Evolutionary conservation across 768 basidiomycete genomes (phyloP).

Genomic region (Zangia roseola): DNA sequence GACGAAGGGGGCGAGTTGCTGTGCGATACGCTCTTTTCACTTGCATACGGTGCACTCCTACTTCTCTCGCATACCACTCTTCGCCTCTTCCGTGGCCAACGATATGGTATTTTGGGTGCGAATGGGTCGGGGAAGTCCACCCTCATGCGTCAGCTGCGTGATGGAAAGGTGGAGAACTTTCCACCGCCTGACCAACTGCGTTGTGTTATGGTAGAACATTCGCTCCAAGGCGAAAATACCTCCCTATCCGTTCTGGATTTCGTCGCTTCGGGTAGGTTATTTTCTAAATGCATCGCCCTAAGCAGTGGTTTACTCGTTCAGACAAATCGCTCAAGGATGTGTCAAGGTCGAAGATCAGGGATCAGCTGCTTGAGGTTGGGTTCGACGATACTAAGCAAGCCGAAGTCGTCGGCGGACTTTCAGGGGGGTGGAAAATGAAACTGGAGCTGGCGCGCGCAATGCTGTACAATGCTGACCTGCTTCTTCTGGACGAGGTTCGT

Average conservation of each 20-base stretch:
- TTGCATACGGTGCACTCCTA: conserved; percentile 93
- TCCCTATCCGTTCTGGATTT: conserved; percentile 85
- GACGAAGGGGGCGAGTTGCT: conserved; percentile 81
- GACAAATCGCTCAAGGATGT: conserved; percentile 67
- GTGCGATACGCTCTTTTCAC: conserved; percentile 91
- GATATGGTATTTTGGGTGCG: conserved; percentile 95
- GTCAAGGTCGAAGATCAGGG: conserved; percentile 68
- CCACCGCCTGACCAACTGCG: conserved; percentile 84
- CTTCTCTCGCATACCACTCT: conserved; percentile 93
- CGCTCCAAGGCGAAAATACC: conserved; percentile 90
- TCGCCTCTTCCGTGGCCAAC: conserved; percentile 82
- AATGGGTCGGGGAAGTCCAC: conserved; percentile 97
- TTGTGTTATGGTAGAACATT: conserved; percentile 97
- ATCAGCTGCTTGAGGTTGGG: conserved; percentile 83
- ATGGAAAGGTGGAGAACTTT: conserved; percentile 96
- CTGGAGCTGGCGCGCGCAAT: conserved; percentile 94
- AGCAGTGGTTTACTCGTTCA: conserved; percentile 26
- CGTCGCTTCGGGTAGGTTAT: conserved; percentile 70
- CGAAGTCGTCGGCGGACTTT: conserved; percentile 84
- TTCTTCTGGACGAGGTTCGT: conserved; percentile 79
- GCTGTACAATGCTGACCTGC: conserved; percentile 89
- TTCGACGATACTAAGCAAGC: conserved; percentile 85
- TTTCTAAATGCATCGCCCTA: conserved; percentile 3
- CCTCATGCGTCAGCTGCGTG: conserved; percentile 91
- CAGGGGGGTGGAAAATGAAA: conserved; percentile 99